A percentile compares a stretch with the other conserved stretches of the same genome.
Conservation (phyloP, 2,329 filamentous ascomycete species). For the Penicillium olsonii region DNA sequence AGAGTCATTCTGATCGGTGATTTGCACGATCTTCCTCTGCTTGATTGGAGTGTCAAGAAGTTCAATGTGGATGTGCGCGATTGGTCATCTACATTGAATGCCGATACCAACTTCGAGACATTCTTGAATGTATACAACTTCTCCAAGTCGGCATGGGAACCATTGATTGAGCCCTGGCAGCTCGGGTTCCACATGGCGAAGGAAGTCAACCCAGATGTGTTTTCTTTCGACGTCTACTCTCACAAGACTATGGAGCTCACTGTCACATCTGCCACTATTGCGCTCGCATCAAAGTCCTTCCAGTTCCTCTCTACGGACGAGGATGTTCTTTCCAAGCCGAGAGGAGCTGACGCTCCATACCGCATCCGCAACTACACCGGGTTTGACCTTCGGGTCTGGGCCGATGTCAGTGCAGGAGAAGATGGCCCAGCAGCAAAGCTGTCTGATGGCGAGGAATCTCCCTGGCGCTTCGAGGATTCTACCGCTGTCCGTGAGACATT, state of each 20-base stretch:
- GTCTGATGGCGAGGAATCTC: slow-evolving; percentile 83
- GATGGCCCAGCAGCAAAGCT: slow-evolving; percentile 70
- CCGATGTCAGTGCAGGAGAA: slow-evolving; percentile 71
- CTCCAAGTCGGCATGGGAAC: slow-evolving; percentile 98
- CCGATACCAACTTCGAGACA: slow-evolving; percentile 86
- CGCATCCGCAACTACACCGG: slow-evolving; percentile 94
- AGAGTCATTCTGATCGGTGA: slow-evolving; percentile 94
- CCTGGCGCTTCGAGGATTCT: slow-evolving; percentile 97
- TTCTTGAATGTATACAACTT: slow-evolving; percentile 99
- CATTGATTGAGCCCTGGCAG: slow-evolving; percentile 92
- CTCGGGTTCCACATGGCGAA: slow-evolving; percentile 87
- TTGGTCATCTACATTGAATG: slow-evolving; percentile 86
- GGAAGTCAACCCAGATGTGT: slow-evolving; percentile 70
- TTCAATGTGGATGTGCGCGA: slow-evolving; percentile 84
- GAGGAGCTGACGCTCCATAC: slow-evolving; percentile 89
- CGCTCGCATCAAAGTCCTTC: slow-evolving; percentile 87
- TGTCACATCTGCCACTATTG: slow-evolving; percentile 89
- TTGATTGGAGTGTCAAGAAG: slow-evolving; percentile 90
- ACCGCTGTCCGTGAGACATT: slow-evolving; percentile 94
- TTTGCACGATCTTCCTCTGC: slow-evolving; percentile 87
- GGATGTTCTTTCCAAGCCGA: slow-evolving; percentile 89
- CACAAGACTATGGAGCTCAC: slow-evolving; percentile 90
- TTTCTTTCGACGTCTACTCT: slow-evolving; percentile 84
- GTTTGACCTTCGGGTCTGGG: slow-evolving; percentile 83
- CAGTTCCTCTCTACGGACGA: slow-evolving; percentile 86